phyloP scores from a whole-genome alignment of 1,284 basidiomycete species.

The Marasmius fiardii region DNA sequence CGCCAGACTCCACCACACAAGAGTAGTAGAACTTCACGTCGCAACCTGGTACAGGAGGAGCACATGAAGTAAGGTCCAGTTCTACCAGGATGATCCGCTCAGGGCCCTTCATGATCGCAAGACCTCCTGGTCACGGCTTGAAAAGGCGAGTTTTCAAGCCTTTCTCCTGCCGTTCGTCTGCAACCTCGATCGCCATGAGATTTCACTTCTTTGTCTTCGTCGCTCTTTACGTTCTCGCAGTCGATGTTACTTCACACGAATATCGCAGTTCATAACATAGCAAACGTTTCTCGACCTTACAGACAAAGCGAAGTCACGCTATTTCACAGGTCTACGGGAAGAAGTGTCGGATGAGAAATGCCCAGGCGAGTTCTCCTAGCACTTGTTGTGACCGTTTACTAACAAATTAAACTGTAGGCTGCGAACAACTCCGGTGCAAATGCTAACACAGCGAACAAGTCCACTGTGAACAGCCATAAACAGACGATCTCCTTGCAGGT shows the following conservation, averaged over 20 bases:
- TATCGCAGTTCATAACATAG: conserved; percentile 29
- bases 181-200: conserved; percentile 29
- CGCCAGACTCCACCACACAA: too few species aligned
- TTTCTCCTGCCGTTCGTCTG: conserved; percentile 11
- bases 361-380: background rate
- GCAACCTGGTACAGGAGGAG: too few species aligned
- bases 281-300: conserved; percentile 17
- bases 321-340: background rate
- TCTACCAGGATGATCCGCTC: too few species aligned
- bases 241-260: conserved; percentile 29
- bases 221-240: conserved; percentile 34
- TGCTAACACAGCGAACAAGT: background rate
- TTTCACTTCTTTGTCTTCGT: conserved; percentile 31
- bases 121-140: too few species aligned
- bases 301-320: background rate
- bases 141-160: too few species aligned
- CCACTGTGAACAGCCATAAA: background rate
- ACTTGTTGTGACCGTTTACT: background rate
- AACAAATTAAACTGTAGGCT: background rate
- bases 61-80: too few species aligned
- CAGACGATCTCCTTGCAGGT: background rate
- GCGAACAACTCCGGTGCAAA: background rate
- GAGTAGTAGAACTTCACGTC: too few species aligned
- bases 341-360: background rate
- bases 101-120: too few species aligned